Conservation (phyloP, 2,329 filamentous ascomycete genomes). For the Chaetomium globosum region DNA sequence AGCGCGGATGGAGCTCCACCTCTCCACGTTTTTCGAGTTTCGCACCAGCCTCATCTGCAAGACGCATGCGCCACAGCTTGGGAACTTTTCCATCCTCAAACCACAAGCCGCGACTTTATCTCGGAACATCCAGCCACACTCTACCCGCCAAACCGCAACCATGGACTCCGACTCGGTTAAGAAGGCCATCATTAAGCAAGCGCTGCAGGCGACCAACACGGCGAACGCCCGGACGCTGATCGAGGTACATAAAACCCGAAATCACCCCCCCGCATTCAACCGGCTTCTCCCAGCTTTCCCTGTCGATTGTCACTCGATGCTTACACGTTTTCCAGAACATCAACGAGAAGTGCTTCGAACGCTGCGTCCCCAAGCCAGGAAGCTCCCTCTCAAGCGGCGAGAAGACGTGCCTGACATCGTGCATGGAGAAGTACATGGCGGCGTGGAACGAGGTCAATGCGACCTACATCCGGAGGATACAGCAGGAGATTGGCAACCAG, state of each 20-base stretch:
- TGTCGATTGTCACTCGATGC: not conserved
- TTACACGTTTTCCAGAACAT: conserved; percentile 63
- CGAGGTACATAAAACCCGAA: conserved; percentile 52
- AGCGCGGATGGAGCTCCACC: not conserved
- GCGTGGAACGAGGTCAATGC: conserved; percentile 76
- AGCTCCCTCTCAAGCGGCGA: conserved; percentile 67
- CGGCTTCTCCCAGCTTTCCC: no score
- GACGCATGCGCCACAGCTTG: conserved; percentile 27
- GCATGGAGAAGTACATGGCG: conserved; percentile 84
- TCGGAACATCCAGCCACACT: not conserved
- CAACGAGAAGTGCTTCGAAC: conserved; percentile 79
- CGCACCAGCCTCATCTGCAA: conserved; percentile 22
- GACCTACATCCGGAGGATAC: conserved; percentile 66
- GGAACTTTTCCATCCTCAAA: conserved; percentile 22
- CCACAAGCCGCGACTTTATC: not conserved
- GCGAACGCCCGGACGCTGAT: conserved; percentile 71
- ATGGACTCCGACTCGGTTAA: conserved; percentile 64
- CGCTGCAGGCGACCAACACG: conserved; percentile 65
- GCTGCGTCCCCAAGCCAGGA: conserved; percentile 72
- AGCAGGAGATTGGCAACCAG: conserved; percentile 55
- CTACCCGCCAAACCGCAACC: conserved; percentile 34
- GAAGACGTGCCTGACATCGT: conserved; percentile 70
- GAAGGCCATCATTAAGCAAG: conserved; percentile 65
- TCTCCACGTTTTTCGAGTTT: conserved; percentile 7
- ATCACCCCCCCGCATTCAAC: no score